A percentile compares a stretch with the other conserved stretches of the same genome.
phyloP scores from a whole-genome alignment of 768 basidiomycete genomes.

The Crassisporium funariophilum region DNA sequence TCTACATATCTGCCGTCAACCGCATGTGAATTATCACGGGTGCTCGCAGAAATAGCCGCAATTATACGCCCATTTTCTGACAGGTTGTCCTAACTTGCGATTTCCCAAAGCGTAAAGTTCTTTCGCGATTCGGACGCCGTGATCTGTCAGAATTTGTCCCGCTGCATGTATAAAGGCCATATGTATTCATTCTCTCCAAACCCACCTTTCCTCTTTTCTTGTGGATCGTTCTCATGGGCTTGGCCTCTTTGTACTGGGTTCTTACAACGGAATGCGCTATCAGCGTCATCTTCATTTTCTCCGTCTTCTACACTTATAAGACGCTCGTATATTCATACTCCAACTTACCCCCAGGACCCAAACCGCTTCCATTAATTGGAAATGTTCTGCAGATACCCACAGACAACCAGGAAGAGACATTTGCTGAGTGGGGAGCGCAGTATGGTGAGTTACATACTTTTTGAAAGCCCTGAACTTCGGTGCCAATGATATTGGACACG shows the following conservation, averaged over 20 bases:
- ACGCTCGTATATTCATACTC: slow-evolving; percentile 22
- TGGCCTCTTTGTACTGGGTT: slow-evolving; percentile 16
- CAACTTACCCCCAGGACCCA: slow-evolving; percentile 51
- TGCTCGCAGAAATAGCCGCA: slow-evolving; percentile 16
- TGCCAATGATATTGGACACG: slow-evolving; percentile 1
- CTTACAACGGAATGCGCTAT: slow-evolving; percentile 15
- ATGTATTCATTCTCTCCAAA: slow-evolving; percentile 11
- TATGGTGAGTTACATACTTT: slow-evolving; percentile 40
- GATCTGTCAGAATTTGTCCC: slow-evolving; percentile 31
- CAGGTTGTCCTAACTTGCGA: slow-evolving; percentile 17
- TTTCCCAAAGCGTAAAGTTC: slow-evolving; percentile 15
- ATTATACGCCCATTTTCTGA: slow-evolving; percentile 17
- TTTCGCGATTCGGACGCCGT: slow-evolving; percentile 25
- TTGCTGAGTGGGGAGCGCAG: slow-evolving; percentile 40
- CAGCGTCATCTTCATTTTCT: slow-evolving; percentile 12
- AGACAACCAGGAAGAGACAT: slow-evolving; percentile 40
- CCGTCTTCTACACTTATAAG: slow-evolving; percentile 24
- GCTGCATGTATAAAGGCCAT: slow-evolving; percentile 24
- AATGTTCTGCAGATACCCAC: slow-evolving; percentile 48
- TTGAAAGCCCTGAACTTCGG: not conserved
- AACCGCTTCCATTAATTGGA: slow-evolving; percentile 45
- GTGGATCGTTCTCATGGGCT: slow-evolving; percentile 20
- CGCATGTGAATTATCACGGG: slow-evolving; percentile 21
- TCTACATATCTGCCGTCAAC: slow-evolving; percentile 8
- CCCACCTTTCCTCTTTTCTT: slow-evolving; percentile 19